Evolutionary conservation across 2,329 filamentous ascomycete species (phyloP), one percentile per base, ranked within the genome.

Genomic region (Pezicula carpinea): DNA sequence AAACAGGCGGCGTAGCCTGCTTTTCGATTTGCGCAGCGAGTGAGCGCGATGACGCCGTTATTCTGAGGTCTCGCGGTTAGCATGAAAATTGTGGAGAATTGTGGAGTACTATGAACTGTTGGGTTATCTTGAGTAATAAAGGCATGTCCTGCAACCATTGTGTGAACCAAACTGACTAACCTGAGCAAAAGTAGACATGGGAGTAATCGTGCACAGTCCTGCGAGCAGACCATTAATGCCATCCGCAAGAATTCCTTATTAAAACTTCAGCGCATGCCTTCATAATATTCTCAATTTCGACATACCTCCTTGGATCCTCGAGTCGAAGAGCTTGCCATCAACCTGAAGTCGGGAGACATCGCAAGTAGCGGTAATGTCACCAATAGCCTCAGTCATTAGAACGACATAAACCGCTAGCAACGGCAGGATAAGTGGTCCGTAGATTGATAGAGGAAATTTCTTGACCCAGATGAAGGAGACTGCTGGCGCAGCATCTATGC

Each of bases 11-110:
- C 85, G 63, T 89, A 90, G 4, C 89, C 89, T 5, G 87, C 89
- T 39, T 82, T 85, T 45, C 88, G 80, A 64, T 89, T 92, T 1
- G 88, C 88, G 63, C 87, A 92, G 14, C 87, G 78, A 0, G 88
- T 93, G 38, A 93, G 73, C 0, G 87, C 85, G 51, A 93, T 91
- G 43, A 92, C 86, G 31, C 87, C 87, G 63, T 92, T 91, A 70
- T 92, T 92, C 64, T 91, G 22, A 23, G 10, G 13, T 29, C 26
- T 29, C 3, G 26, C 13, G 13, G 26, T 29, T 29, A 29, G 26
- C 8, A 29, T 29, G 26, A 29, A n/a, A n/a, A n/a, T n/a, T n/a
- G n/a, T n/a, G n/a, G n/a, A n/a, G n/a, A n/a, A n/a, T n/a, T n/a
- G n/a, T n/a, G n/a, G n/a, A n/a, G n/a, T n/a, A n/a, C n/a, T n/a